Conservation (phyloP, 805 yeast species). For the Teunomyces stri region DNA sequence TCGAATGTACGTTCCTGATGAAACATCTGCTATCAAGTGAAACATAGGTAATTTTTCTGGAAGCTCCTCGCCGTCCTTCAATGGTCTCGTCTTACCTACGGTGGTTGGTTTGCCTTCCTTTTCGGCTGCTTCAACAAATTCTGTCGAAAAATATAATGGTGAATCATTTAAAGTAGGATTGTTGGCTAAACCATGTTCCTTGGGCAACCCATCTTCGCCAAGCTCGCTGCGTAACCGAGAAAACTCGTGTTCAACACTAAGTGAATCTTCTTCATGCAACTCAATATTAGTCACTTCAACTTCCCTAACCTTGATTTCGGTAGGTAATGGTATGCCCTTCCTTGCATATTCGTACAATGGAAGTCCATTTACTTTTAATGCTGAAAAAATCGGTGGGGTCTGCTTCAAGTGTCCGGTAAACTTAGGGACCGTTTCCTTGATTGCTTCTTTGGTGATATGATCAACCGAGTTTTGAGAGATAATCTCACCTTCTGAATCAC, state of each 20-base stretch:
- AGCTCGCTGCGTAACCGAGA: conserved; percentile 39
- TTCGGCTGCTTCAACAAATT: conserved; percentile 47
- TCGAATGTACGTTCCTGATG: conserved; percentile 94
- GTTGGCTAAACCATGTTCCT: conserved; percentile 43
- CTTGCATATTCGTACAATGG: conserved; percentile 94
- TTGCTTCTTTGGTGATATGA: conserved; percentile 54
- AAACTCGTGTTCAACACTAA: conserved; percentile 57
- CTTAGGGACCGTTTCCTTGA: conserved; percentile 51
- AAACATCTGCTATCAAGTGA: conserved; percentile 74
- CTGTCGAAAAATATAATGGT: conserved; percentile 54
- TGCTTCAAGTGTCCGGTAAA: conserved; percentile 83
- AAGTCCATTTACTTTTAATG: conserved; percentile 90
- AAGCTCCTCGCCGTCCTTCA: conserved; percentile 37
- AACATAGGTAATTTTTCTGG: conserved; percentile 62
- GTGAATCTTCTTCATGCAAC: conserved; percentile 50
- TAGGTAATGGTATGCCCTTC: conserved; percentile 79
- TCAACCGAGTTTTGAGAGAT: conserved; percentile 53
- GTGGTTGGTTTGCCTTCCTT: conserved; percentile 37
- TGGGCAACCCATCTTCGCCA: conserved; percentile 47
- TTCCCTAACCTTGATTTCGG: conserved; percentile 72
- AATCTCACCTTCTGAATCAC: conserved; percentile 87
- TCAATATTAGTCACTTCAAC: conserved; percentile 58
- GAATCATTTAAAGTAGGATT: conserved; percentile 64
- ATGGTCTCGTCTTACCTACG: conserved; percentile 36
- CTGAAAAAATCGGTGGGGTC: conserved; percentile 94